Base-by-base conservation (phyloP, 2,329 filamentous ascomycete genomes). In the Talaromyces sp. region DNA sequence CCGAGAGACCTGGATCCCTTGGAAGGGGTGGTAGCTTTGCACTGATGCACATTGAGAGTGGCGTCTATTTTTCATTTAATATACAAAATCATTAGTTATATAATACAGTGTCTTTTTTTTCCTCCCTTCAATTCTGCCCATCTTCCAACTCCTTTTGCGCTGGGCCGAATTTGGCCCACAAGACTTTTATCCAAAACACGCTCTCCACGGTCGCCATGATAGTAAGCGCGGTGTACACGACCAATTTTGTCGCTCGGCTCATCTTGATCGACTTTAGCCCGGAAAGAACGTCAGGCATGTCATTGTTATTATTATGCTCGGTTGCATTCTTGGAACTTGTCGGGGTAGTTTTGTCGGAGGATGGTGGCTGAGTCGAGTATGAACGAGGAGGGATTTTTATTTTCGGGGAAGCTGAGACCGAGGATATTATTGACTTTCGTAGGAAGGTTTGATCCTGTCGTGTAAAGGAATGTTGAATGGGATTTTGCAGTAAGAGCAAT, bases 21-120 rank as follows among this genome's bases (percentile, higher is more conserved):
- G 75, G 71, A 77, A 76, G 65, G 76, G 75, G 0, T 72, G 70
- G 70, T 72, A 59, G 63, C 18, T 55, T 55, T 53, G 27, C 27
- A 53, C 31, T 31, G 12, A n/a, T 31, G 28, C 28, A 31, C n/a
- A 53, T 16, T 33, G 18, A 31, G 27, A 30, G 50, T 31, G 50
- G 50, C 10, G 50, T 31, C 30, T 53, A 31, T 28, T 30, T 10
- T 30, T 31, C 50, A 53, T 31, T 23, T 53, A 53, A n/a, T 14
- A 53, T 53, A 53, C 50, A 53, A 27, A 28, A 52, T 16, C 14
- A 31, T 28, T n/a, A 33, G 16, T 30, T 3, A 53, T 33, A 31
- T 53, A 12, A 30, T 53, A 18, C 27, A n/a, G 5, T 28, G 23
- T 7, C 4, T 12, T 16, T 5, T 28, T 14, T 36, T 36, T 5